Base-by-base conservation (phyloP, 441 rosid genomes). In the California macrophylla region DNA sequence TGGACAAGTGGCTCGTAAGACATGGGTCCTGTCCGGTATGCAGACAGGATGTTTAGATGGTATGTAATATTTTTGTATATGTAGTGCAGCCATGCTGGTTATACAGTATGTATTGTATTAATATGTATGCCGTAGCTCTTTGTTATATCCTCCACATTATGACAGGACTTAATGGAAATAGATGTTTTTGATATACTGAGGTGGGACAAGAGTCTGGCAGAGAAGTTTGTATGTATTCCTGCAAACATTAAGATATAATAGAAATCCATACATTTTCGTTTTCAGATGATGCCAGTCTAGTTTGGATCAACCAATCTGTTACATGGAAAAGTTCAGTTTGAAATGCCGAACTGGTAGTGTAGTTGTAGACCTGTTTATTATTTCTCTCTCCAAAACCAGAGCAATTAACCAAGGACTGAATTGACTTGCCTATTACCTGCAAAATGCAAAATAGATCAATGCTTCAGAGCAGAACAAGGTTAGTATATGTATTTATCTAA, bases 1-100 rank as follows among this genome's bases (percentile, higher is more conserved):
- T 89, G 63, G 96, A 91, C 76, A 86, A 81, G 82, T 91, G 94
- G 97, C 91, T 91, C 50, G 73, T 85, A 18, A 80, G 85, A 77
- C 92, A 85, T 63, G 85, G 93, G 6, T 87, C 96, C 0, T 91
- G 97, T 71, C 97, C 96, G 18, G 76, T 91, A 30, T 91, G 97
- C 78, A 81, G 92, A 72, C 86, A 63, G 74, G 74, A 74, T 54
- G 83, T 87, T 20, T 75, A 77, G 83, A 66, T 65, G 56, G 54
- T 15, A n/a, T n/a, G n/a, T 32, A 9, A 2, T 36, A 36, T 9
- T 52, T 52, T 20, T 52, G 61, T 52, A 67, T 80, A 36, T 68
- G 56, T 38, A 69, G 36, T 12, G 13, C 40, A 61, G 28, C 25
- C 38, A 61, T 40, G 40, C 36, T 56, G 45, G 42, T 62, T 52